These are phyloP conservation scores for Neoscytalidium dimidiatum DNA, from an alignment of 2,329 filamentous ascomycete genomes.

Conservation along the genomic window DNA sequence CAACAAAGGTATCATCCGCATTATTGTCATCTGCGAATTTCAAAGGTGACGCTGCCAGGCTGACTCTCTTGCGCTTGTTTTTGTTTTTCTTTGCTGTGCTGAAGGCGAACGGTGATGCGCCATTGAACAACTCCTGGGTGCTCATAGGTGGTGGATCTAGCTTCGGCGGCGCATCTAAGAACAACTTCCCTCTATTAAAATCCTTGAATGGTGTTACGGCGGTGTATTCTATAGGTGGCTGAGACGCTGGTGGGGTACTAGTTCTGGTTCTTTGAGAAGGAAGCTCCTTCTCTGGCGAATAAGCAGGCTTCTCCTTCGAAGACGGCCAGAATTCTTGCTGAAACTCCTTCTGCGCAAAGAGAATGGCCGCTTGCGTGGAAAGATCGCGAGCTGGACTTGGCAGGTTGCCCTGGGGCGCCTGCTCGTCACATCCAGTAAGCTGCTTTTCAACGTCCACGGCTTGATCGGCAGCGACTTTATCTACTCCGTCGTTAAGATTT, in stretches of 20 bases:
- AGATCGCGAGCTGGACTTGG: conserved; percentile 22
- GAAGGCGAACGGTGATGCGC: conserved; percentile 42
- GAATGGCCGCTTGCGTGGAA: conserved; percentile 40
- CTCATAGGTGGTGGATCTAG: conserved; percentile 32
- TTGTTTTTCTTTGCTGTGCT: conserved; percentile 44
- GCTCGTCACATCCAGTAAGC: background rate
- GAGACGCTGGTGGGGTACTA: background rate
- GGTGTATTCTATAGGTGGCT: background rate
- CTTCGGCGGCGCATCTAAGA: conserved; percentile 24
- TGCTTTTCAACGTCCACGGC: background rate
- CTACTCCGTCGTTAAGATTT: no score
- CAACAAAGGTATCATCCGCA: no score
- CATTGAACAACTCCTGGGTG: conserved; percentile 48
- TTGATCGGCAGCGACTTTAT: background rate
- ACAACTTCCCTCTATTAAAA: conserved; percentile 22
- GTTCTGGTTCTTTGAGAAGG: background rate
- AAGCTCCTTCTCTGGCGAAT: background rate
- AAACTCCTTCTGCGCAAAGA: conserved; percentile 35
- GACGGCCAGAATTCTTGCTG: conserved; percentile 30
- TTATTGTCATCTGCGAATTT: background rate
- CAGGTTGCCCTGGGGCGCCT: background rate
- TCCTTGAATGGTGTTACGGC: conserved; percentile 22
- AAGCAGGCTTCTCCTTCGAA: background rate
- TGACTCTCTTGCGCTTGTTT: conserved; percentile 11
- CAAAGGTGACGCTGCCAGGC: background rate